Conservation (phyloP, 768 basidiomycete species). For the Suillus variegatus region DNA sequence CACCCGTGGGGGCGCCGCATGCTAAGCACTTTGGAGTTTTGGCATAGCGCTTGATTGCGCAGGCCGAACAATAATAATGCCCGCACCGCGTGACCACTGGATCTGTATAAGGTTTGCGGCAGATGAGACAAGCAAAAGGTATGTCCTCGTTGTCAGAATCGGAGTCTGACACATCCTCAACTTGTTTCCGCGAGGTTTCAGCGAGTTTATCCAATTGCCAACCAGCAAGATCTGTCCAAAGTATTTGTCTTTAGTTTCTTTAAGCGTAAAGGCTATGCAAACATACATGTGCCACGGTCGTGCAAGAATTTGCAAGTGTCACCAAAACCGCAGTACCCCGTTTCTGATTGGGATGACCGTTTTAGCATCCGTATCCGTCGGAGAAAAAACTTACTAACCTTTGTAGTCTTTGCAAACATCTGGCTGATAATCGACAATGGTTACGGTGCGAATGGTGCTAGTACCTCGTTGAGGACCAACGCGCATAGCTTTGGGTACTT, state of each 20-base stretch:
- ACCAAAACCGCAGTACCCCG: constrained; percentile 98
- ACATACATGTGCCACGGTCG: constrained; percentile 92
- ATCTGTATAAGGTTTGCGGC: constrained; percentile 91
- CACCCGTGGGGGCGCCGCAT: constrained; percentile 89
- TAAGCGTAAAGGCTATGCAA: constrained; percentile 6
- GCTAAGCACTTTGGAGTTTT: constrained; percentile 96
- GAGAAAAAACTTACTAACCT: constrained; percentile 53
- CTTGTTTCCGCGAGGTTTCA: constrained; percentile 64
- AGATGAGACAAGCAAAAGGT: constrained; percentile 98
- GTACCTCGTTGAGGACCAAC: constrained; percentile 75
- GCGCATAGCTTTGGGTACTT: constrained; percentile 86
- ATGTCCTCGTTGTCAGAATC: constrained; percentile 84
- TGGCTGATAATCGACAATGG: constrained; percentile 96
- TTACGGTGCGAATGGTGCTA: constrained; percentile 90
- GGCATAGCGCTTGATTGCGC: constrained; percentile 92
- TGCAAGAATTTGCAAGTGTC: constrained; percentile 99
- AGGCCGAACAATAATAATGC: constrained; percentile 94
- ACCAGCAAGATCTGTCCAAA: constrained; percentile 78
- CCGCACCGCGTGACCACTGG: constrained; percentile 96
- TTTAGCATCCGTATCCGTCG: constrained; percentile 12
- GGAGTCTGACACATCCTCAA: constrained; percentile 61
- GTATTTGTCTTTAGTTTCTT: constrained; percentile 14
- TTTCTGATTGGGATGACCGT: constrained; percentile 56
- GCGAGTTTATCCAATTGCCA: constrained; percentile 98
- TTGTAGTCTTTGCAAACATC: constrained; percentile 99